Evolutionary conservation across 2,329 filamentous ascomycete genomes (phyloP).

Genomic region (Exserohilum rostratum): DNA sequence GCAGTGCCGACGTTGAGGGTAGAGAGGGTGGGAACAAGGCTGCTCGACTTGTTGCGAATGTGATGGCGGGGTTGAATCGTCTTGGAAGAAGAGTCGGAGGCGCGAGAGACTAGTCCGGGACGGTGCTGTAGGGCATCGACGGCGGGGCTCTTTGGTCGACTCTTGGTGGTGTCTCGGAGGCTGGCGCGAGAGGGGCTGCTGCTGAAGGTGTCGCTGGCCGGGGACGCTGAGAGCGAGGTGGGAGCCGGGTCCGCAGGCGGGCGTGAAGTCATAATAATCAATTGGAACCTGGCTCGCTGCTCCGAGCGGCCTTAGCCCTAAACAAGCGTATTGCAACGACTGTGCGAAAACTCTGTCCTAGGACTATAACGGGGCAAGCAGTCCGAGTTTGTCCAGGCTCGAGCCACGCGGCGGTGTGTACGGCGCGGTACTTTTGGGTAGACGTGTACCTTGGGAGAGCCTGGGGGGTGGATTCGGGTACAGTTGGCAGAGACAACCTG

Average conservation of each 20-base stretch:
- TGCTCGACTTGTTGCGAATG: slow-evolving; percentile 48
- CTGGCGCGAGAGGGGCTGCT: slow-evolving; percentile 24
- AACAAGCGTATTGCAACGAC: slow-evolving; percentile 37
- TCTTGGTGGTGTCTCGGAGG: slow-evolving; percentile 23
- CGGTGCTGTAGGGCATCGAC: slow-evolving; percentile 39
- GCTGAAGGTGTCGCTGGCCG: slow-evolving; percentile 15
- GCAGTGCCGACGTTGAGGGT: slow-evolving; percentile 38
- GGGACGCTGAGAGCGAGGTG: slow-evolving; percentile 21
- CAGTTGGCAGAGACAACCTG: slow-evolving; percentile 2
- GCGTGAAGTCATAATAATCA: slow-evolving; percentile 46
- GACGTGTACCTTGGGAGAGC: slow-evolving; percentile 22
- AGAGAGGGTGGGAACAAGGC: slow-evolving; percentile 54
- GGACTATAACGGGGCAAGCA: slow-evolving; percentile 40
- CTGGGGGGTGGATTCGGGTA: slow-evolving; percentile 19
- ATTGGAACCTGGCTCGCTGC: slow-evolving; percentile 34
- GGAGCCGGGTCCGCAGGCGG: slow-evolving; percentile 29
- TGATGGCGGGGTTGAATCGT: slow-evolving; percentile 39
- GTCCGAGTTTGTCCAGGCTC: slow-evolving; percentile 32
- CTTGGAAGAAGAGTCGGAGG: slow-evolving; percentile 36
- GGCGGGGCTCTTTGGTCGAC: slow-evolving; percentile 27
- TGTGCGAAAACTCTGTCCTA: slow-evolving; percentile 44
- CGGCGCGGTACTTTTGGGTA: slow-evolving; percentile 24
- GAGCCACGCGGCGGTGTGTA: slow-evolving; percentile 35
- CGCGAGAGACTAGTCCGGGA: slow-evolving; percentile 42
- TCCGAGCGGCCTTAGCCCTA: slow-evolving; percentile 41